Evolutionary conservation across 495 filamentous ascomycete species (phyloP), one percentile per base, ranked within the genome.

Genomic region (Daldinia grandis): DNA sequence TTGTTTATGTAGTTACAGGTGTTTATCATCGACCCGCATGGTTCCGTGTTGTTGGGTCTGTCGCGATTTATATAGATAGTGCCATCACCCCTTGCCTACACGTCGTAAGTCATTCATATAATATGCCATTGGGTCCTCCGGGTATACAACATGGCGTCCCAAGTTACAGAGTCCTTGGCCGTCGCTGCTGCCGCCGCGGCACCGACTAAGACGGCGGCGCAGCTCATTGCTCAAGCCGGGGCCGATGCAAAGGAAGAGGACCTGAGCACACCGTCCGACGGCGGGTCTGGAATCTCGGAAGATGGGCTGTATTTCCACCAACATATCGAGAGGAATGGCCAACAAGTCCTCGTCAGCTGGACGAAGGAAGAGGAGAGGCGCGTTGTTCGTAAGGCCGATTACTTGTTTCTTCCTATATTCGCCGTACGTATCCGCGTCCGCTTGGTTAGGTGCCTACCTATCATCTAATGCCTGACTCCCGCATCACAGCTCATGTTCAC

Each of bases 341-440:
- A 61, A 35, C 56, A 42, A 30, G 56, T 70, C 30, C 56, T 70
- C 4, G 50, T 70, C 15, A 70, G 61, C 56, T 70, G 67, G 67
- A 65, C 61, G 17, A 65, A 70, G 21, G 61, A 70, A 42, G 67
- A 70, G 37, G 59, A 69, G 35, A 58, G 25, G 33, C 59, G 66
- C 4, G 66, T 58, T 17, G 66, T 69, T n/a, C 66, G 66, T 12
- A 69, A 69, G 27, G 66, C 66, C 10, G 66, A 69, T 42, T 69
- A 31, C 42, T 27, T 69, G 31, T 63, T 69, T 47, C 66, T 69
- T 31, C 66, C 66, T 19, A 63, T 69, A 51, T 69, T 69, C 33
- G 66, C 66, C 14, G 66, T 69, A 69, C 28, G 59, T 53, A 64
- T 42, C 12, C n/a, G 5, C 25, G 47, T 27, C 7, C 10, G 15